Evolutionary conservation across 2,329 filamentous ascomycete species (phyloP).

Genomic region (Fusarium circinatum): DNA sequence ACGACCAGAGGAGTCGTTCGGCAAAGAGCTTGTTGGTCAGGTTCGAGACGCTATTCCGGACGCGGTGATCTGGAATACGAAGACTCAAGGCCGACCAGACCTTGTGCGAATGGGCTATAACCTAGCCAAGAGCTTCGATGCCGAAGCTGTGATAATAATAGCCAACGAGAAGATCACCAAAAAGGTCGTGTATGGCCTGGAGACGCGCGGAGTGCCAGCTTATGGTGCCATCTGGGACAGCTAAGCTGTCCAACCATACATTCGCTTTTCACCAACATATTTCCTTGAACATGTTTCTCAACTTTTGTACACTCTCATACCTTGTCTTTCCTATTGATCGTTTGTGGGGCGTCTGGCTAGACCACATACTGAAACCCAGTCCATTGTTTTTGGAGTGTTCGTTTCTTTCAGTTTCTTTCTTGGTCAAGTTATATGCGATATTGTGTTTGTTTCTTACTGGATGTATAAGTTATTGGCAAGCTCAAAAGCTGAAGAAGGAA

Average conservation of each 20-base stretch:
- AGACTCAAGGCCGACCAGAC: conserved; percentile 67
- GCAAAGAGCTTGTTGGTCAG: conserved; percentile 62
- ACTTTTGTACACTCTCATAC: background rate
- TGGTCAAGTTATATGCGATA: background rate
- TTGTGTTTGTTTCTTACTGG: background rate
- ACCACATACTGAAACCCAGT: background rate
- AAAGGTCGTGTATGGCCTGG: conserved; percentile 75
- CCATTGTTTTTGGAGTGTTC: background rate
- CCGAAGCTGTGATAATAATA: conserved; percentile 79
- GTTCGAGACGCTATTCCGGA: conserved; percentile 68
- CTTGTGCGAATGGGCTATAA: conserved; percentile 62
- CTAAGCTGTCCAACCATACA: conserved; percentile 32
- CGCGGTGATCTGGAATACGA: conserved; percentile 76
- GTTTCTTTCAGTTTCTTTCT: background rate
- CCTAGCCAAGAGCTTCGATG: conserved; percentile 62
- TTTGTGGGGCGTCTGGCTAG: background rate
- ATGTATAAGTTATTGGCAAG: background rate
- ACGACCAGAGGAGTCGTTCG: conserved; percentile 70
- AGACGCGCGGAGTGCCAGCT: conserved; percentile 71
- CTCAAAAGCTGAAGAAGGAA: conserved; percentile 17
- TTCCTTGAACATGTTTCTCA: conserved; percentile 5
- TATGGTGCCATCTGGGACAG: conserved; percentile 80
- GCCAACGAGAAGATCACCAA: conserved; percentile 75
- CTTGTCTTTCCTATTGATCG: background rate
- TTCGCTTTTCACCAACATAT: background rate